phyloP scores from a whole-genome alignment of 2,329 filamentous ascomycete genomes.

The Emericellopsis cladophorae region DNA sequence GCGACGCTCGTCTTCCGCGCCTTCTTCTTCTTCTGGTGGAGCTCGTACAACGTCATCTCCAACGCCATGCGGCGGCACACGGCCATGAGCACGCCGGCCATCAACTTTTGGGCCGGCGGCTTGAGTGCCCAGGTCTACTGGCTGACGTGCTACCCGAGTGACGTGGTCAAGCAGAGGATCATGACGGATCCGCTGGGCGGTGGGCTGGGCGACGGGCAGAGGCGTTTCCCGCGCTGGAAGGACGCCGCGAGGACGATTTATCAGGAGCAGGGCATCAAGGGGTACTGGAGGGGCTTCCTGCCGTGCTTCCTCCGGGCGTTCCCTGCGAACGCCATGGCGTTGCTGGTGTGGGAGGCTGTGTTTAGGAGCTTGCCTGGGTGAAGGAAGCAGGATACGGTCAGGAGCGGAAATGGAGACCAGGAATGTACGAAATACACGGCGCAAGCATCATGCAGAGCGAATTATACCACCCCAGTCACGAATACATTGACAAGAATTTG shows the following conservation, averaged over 20 bases:
- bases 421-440: too few relatives aligned
- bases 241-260: constrained; percentile 71
- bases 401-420: neutral
- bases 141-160: constrained; percentile 81
- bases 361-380: constrained; percentile 52
- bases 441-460: neutral
- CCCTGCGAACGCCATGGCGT: constrained; percentile 86
- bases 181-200: constrained; percentile 90
- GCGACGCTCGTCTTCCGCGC: constrained; percentile 81
- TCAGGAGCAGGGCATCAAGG: constrained; percentile 59
- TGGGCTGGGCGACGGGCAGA: constrained; percentile 50
- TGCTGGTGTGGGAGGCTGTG: constrained; percentile 86
- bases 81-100: constrained; percentile 56
- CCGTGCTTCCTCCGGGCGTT: constrained; percentile 92
- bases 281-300: constrained; percentile 87
- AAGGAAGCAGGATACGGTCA: neutral
- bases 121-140: constrained; percentile 90
- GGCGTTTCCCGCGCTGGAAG: constrained; percentile 62
- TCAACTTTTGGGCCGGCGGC: constrained; percentile 97
- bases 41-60: constrained; percentile 80
- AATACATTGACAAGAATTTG: too few relatives aligned
- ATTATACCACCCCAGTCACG: too few relatives aligned
- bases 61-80: constrained; percentile 55
- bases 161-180: constrained; percentile 90
- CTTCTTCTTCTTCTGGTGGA: constrained; percentile 99